Evolutionary conservation across 2,329 filamentous ascomycete species (phyloP).

Genomic region (Penicillium sp.): DNA sequence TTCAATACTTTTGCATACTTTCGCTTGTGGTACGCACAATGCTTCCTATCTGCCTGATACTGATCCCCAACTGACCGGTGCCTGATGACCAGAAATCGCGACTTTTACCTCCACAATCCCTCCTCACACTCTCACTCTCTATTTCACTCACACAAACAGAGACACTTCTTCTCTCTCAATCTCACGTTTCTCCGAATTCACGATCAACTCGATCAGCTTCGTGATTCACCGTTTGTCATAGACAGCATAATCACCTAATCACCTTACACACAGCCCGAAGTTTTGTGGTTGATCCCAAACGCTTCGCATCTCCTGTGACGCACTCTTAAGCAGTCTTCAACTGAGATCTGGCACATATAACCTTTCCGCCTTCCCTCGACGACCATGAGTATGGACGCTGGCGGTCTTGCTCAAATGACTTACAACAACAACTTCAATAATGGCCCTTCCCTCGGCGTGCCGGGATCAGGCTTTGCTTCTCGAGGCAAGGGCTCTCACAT

Average conservation of each 20-base stretch:
- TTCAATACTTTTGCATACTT: conserved; percentile 25
- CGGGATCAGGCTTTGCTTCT: conserved; percentile 80
- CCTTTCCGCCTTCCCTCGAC: conserved; percentile 27
- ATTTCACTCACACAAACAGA: background rate
- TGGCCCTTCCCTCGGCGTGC: conserved; percentile 71
- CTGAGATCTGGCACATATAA: conserved; percentile 35
- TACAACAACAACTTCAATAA: conserved; percentile 75
- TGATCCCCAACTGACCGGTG: background rate
- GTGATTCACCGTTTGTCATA: conserved; percentile 22
- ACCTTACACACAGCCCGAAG: conserved; percentile 21
- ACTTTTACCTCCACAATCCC: conserved; percentile 6
- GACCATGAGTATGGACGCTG: conserved; percentile 74
- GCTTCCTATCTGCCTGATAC: background rate
- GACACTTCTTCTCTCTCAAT: background rate
- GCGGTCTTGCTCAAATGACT: conserved; percentile 99
- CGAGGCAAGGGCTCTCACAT: conserved; percentile 83
- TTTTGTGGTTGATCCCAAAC: conserved; percentile 35
- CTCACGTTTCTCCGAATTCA: conserved; percentile 5
- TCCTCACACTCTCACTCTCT: background rate
- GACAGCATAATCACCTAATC: conserved; percentile 39
- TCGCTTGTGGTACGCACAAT: conserved; percentile 25
- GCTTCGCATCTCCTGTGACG: conserved; percentile 18
- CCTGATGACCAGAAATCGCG: conserved; percentile 14
- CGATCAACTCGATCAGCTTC: conserved; percentile 12
- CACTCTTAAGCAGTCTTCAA: conserved; percentile 7